Conservation (phyloP, 2,329 filamentous ascomycete genomes). For the Alternaria sp. region DNA sequence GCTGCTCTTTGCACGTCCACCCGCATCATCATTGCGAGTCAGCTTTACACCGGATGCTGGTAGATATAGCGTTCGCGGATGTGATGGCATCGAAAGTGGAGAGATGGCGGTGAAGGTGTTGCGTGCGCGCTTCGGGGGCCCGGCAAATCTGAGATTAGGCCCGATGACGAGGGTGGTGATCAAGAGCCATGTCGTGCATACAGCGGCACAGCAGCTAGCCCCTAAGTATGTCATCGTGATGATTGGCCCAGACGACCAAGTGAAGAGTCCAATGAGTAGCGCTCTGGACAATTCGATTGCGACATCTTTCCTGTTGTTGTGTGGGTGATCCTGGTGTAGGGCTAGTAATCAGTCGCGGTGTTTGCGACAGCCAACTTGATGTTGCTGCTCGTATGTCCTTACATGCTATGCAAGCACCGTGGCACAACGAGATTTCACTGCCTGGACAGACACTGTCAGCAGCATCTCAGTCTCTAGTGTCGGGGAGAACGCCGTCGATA, state of each 20-base stretch:
- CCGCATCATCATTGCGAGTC: constrained; percentile 5
- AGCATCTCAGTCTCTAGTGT: background rate
- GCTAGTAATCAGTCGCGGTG: background rate
- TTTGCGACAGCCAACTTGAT: background rate
- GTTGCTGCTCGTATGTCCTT: background rate
- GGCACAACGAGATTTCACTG: background rate
- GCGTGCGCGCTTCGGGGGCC: constrained; percentile 24
- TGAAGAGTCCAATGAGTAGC: background rate
- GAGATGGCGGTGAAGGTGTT: constrained; percentile 31
- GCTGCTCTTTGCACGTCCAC: background rate
- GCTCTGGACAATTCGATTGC: background rate
- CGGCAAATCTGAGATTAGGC: constrained; percentile 16
- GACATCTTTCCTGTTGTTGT: background rate
- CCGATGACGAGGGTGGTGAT: constrained; percentile 15
- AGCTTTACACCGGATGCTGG: background rate
- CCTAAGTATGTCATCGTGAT: background rate
- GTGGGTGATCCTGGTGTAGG: background rate
- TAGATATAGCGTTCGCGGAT: constrained; percentile 3
- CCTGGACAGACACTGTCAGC: background rate
- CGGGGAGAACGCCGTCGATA: background rate
- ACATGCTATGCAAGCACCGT: background rate
- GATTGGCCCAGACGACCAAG: background rate
- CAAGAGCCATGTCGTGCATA: constrained; percentile 19
- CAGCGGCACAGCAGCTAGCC: constrained; percentile 7
- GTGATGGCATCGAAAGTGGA: background rate